Conservation (phyloP, 257 asterid species). For the Solanum dulcamara region DNA sequence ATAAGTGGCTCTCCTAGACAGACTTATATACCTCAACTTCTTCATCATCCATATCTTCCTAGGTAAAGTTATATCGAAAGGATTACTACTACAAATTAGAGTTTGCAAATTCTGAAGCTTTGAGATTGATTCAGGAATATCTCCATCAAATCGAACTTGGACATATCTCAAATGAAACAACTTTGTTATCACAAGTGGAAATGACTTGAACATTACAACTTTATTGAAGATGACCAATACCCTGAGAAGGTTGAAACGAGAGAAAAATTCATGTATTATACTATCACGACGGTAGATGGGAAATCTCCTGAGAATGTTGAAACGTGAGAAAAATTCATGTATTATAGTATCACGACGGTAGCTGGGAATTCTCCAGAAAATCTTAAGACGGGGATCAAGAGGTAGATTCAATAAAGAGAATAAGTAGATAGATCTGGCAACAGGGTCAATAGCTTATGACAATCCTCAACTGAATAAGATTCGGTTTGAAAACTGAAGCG, state of each 20-base stretch:
- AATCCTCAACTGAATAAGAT: background rate
- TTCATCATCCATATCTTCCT: background rate
- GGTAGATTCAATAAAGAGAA: background rate
- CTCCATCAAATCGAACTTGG: accelerated
- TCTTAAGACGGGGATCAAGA: too few relatives aligned
- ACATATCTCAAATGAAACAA: background rate
- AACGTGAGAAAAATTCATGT: too few relatives aligned
- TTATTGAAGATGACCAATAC: background rate
- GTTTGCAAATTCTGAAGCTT: background rate
- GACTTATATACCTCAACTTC: background rate
- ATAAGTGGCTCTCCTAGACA: background rate
- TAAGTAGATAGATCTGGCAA: background rate
- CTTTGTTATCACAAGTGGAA: background rate
- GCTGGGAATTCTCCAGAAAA: too few relatives aligned
- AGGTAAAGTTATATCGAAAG: background rate
- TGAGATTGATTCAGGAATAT: background rate
- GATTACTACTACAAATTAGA: background rate
- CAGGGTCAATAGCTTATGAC: background rate
- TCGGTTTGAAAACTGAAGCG: background rate
- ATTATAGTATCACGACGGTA: too few relatives aligned
- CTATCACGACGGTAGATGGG: too few relatives aligned
- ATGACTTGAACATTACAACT: background rate
- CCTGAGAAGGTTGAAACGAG: background rate
- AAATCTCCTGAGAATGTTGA: background rate
- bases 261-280: background rate